Base-by-base conservation (phyloP, 2,329 filamentous ascomycete genomes). In the Verticillium albo-atrum region DNA sequence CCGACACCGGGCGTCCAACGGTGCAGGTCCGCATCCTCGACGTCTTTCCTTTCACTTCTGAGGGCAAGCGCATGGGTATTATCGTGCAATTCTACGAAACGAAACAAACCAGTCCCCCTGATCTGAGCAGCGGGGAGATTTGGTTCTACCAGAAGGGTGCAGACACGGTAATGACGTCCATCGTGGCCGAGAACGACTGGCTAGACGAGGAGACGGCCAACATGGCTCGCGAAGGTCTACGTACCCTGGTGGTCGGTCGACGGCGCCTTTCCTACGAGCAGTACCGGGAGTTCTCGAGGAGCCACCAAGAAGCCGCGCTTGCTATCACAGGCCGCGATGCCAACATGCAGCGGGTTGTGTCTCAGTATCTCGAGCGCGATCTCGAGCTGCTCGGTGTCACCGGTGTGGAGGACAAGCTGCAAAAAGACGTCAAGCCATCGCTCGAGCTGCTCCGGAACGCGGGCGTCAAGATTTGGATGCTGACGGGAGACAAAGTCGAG, bases 111-210 rank as follows among this genome's bases (percentile, higher is more conserved):
- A 78, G 82, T 1, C 66, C 71, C 6, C 75, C 78, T 0, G 75
- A 77, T 42, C 75, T 85, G 12, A 79, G 81, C 12, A 80, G 81
- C 54, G 87, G 90, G 15, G 94, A 98, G 70, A 94, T 98, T 30
- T 97, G 94, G 90, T 99, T 99, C 76, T 98, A 94, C 70, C 93
- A 99, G 69, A 99, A 99, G 75, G 95, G 95, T 62, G 96, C 95
- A 3, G 96, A 99, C 72, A 98, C 95, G 0, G 94, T 99, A 64
- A 99, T 99, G 96, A 86, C 89, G n/a, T 84, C 89, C 3, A 98
- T 99, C 65, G 95, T 99, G 35, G 91, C 90, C 7, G 87, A 93
- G 20, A 99, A 98, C 70, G 95, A 99, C 77, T 99, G 95, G 96
- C 86, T 99, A 0, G 95, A 99, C 66, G 95, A 99, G 73, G 95